These are phyloP conservation scores for Aspergillus biplanus DNA, from an alignment of 495 filamentous ascomycete genomes.

Conservation along the genomic window DNA sequence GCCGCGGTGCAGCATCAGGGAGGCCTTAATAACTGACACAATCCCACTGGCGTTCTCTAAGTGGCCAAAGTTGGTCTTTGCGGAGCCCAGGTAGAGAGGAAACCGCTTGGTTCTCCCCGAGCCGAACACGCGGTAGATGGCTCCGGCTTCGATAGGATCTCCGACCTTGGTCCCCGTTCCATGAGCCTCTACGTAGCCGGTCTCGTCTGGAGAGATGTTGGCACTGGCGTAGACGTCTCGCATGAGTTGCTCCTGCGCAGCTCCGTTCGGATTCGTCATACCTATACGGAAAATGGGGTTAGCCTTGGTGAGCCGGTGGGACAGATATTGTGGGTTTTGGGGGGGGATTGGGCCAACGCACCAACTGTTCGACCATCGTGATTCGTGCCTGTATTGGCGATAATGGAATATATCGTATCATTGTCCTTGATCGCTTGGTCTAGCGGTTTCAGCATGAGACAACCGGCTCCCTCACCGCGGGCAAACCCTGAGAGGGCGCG, in stretches of 20 bases:
- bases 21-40: conserved; percentile 58
- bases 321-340: too few relatives aligned
- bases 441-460: conserved; percentile 41
- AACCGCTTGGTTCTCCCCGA: conserved; percentile 19
- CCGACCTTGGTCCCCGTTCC: conserved; percentile 57
- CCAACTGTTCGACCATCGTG: conserved; percentile 35
- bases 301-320: too few relatives aligned
- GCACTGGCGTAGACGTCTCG: conserved; percentile 50
- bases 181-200: conserved; percentile 47
- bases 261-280: conserved; percentile 57
- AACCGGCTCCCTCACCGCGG: conserved; percentile 44
- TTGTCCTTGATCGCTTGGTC: conserved; percentile 39
- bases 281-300: conserved; percentile 23
- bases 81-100: conserved; percentile 36
- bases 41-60: conserved; percentile 55
- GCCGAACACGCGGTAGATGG: conserved; percentile 54
- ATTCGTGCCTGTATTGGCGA: conserved; percentile 36
- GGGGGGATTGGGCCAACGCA: too few relatives aligned
- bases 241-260: conserved; percentile 58
- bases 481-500: conserved; percentile 41
- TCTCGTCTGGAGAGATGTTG: conserved; percentile 44
- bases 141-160: conserved; percentile 62
- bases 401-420: conserved; percentile 47
- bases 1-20: conserved; percentile 22
- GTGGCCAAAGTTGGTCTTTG: conserved; percentile 57